These are phyloP conservation scores for Drechslerella dactyloides DNA, from an alignment of 2,329 filamentous ascomycete genomes.

Conservation along the genomic window DNA sequence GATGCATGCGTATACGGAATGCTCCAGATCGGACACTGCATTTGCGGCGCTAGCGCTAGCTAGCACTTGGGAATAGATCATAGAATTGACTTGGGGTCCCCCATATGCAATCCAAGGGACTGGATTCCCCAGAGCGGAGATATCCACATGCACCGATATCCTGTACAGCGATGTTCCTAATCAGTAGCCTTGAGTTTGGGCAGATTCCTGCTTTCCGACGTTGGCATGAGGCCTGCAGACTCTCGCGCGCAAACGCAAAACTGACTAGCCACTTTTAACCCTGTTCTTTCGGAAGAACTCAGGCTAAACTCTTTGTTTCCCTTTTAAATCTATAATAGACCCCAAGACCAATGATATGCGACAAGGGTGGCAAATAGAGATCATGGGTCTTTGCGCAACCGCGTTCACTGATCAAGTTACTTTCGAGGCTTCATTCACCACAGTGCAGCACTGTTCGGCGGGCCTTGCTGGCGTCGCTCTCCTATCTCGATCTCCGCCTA, in stretches of 20 bases:
- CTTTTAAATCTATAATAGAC: too few species aligned
- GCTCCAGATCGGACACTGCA: background rate
- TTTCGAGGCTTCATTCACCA: too few species aligned
- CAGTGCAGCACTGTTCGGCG: background rate
- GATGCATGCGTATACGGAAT: background rate
- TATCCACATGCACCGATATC: background rate
- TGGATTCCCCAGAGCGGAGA: conserved; percentile 22
- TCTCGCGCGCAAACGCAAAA: background rate
- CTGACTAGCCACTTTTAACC: conserved; percentile 9
- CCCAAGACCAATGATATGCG: background rate
- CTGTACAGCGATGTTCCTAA: conserved; percentile 8
- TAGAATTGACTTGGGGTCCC: conserved; percentile 2
- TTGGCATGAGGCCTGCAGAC: background rate
- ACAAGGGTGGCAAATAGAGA: conserved; percentile 38
- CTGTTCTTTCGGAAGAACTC: conserved; percentile 40
- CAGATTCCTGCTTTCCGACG: background rate
- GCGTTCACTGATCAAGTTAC: background rate
- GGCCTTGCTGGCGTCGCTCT: background rate
- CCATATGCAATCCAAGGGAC: conserved; percentile 3
- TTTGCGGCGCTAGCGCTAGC: background rate
- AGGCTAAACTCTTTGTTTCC: conserved; percentile 48
- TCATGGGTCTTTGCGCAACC: conserved; percentile 26
- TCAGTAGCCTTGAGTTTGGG: background rate
- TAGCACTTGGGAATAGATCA: background rate
- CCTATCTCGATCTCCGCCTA: background rate